Percentiles rank a stretch among this genome's conserved stretches.
Evolutionary conservation across 768 basidiomycete genomes (phyloP).

Genomic region (Xanthoconium stramineum): DNA sequence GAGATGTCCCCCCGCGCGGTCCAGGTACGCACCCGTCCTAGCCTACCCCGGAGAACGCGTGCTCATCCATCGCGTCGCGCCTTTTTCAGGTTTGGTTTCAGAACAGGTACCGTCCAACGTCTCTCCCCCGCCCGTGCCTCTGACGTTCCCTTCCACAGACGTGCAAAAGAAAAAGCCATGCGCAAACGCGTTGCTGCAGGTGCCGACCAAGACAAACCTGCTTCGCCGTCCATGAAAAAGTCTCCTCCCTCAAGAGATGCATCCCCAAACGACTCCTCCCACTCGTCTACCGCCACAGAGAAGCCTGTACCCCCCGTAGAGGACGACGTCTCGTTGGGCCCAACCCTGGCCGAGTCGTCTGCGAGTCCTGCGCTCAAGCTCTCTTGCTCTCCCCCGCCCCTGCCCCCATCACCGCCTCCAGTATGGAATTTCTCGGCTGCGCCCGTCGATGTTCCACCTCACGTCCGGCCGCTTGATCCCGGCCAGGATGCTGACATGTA

Average conservation of each 20-base stretch:
- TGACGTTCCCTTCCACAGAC: constrained; percentile 39
- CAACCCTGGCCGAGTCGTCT: constrained; percentile 1
- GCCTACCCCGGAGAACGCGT: constrained; percentile 8
- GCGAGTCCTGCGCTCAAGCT: constrained; percentile 22
- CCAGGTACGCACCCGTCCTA: constrained; percentile 58
- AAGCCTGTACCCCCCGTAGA: constrained; percentile 32
- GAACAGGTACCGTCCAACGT: constrained; percentile 54
- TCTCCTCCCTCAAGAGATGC: constrained; percentile 17
- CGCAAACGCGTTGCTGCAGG: constrained; percentile 43
- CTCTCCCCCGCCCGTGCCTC: constrained; percentile 6
- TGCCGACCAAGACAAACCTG: constrained; percentile 18
- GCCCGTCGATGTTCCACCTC: constrained; percentile 20
- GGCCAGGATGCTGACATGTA: constrained; percentile 32
- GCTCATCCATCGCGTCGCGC: constrained; percentile 21
- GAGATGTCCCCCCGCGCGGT: constrained; percentile 94
- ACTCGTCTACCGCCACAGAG: constrained; percentile 39
- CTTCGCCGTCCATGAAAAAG: constrained; percentile 9
- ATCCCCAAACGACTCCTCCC: constrained; percentile 29
- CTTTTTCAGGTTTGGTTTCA: constrained; percentile 81
- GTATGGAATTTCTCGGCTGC: constrained; percentile 37
- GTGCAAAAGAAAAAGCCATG: constrained; percentile 81
- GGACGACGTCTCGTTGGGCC: constrained; percentile 7
- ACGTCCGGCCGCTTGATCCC: constrained; percentile 22
- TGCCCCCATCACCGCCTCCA: constrained; percentile 5
- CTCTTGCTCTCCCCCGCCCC: constrained; percentile 19